Evolutionary conservation across 106 monocot genomes (phyloP), one percentile per base, ranked within the genome.

Genomic region (Allium fistulosum): DNA sequence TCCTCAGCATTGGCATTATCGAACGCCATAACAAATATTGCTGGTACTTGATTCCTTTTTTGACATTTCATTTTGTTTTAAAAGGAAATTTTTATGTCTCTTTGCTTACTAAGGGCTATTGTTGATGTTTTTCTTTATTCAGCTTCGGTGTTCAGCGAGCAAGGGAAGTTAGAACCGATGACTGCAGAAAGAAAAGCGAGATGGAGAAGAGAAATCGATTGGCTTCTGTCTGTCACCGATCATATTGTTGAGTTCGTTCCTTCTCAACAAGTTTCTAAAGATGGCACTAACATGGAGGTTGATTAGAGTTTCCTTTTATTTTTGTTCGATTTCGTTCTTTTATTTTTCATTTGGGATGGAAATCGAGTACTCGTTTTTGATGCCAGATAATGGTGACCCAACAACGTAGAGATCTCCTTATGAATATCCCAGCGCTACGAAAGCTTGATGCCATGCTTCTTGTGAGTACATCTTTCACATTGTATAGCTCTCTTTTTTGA

Each of bases 371-470:
- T 37, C 37, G 37, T 37, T 37, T 1, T 37, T 37, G 0, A 37
- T 37, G 52, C 8, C 77, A 92, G 92, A 86, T 93, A 51, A 93
- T 93, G 93, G 77, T 75, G 27, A 94, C 86, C 12, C 79, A 83
- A 52, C 90, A 90, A 65, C 81, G 94, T 26, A 82, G 63, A 59
- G 94, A 94, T 78, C 90, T 94, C 55, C 78, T 71, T 17, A 82
- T 90, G 84, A 94, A 94, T 68, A 80, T 94, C 47, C 94, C 94
- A 1, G 94, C 87, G 2, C 37, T 94, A 69, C 72, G 80, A 10
- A 94, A 94, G 71, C 94, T 94, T 17, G 94, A 94, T 45, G 78
- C 86, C 26, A 94, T 94, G 90, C 94, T 94, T 45, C 74, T 94
- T 13, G 94, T 94, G 71, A 82, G 90, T 37, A 37, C 37, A 37